phyloP scores from a whole-genome alignment of 371 early-diverging fungal genomes.

The Coemansia sp. region DNA sequence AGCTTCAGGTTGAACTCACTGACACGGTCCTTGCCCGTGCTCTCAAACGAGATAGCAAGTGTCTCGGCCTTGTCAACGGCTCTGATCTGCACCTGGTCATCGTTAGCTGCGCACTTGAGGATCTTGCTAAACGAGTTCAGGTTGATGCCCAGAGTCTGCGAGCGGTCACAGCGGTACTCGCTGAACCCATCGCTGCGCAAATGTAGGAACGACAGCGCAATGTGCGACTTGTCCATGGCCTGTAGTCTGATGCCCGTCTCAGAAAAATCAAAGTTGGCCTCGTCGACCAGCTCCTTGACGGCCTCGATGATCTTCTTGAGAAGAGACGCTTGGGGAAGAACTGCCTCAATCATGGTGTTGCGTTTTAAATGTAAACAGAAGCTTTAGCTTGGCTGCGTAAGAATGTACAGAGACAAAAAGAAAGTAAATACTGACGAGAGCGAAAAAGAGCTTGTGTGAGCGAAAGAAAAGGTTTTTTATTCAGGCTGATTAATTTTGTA shows the following conservation, averaged over 20 bases:
- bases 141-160: constrained; percentile 89
- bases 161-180: constrained; percentile 94
- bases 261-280: constrained; percentile 97
- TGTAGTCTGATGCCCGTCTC: constrained; percentile 96
- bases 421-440: background rate
- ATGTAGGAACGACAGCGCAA: constrained; percentile 89
- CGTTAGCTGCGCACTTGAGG: constrained; percentile 90
- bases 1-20: constrained; percentile 95
- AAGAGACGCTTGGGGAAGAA: constrained; percentile 69
- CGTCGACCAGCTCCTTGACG: constrained; percentile 93
- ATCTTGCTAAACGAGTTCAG: constrained; percentile 86
- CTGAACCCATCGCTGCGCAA: constrained; percentile 89
- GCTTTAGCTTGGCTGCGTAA: background rate
- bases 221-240: constrained; percentile 98
- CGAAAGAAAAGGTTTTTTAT: background rate
- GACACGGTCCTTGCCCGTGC: constrained; percentile 75
- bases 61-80: constrained; percentile 86
- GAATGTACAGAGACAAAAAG: constrained; percentile 4
- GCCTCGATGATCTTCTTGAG: constrained; percentile 95
- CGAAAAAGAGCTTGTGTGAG: background rate
- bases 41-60: constrained; percentile 82
- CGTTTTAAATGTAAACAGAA: background rate
- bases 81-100: constrained; percentile 87
- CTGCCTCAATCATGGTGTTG: constrained; percentile 73
- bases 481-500: background rate